A percentile compares a stretch with the other conserved stretches of the same genome.
Evolutionary conservation across 257 asterid species (phyloP).

Genomic region (Lavandula angustifolia): DNA sequence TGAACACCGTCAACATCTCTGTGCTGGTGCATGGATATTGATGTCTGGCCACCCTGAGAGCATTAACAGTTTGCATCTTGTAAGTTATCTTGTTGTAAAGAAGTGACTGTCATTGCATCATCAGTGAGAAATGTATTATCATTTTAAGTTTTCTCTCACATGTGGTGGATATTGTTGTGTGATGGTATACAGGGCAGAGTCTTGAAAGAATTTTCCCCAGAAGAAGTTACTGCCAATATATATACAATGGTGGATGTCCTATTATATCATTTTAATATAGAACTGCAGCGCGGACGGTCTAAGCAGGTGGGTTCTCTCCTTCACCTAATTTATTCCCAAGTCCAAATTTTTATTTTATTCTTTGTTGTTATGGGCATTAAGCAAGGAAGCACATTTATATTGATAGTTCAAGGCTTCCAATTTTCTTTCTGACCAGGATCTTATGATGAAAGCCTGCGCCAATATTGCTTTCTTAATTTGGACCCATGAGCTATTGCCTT

Average conservation of each 20-base stretch:
- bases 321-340: constrained; percentile 24
- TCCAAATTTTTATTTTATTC: constrained; percentile 1
- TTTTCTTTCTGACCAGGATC: constrained; percentile 64
- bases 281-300: constrained; percentile 89
- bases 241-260: constrained; percentile 95
- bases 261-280: constrained; percentile 81
- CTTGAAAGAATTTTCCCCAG: constrained; percentile 93
- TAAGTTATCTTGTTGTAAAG: constrained; percentile 43
- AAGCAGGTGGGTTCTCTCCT: constrained; percentile 65
- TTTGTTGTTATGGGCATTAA: constrained; percentile 16
- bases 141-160: constrained; percentile 1
- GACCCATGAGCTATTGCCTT: constrained; percentile 91
- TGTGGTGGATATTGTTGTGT: constrained; percentile 1
- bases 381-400: not conserved
- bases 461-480: constrained; percentile 85
- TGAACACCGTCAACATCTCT: constrained; percentile 84
- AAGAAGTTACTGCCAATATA: constrained; percentile 92
- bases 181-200: constrained; percentile 72
- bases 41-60: constrained; percentile 93
- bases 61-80: constrained; percentile 85
- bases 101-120: constrained; percentile 18
- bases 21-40: constrained; percentile 97
- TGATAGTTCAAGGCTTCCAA: constrained; percentile 17
- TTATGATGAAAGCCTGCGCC: constrained; percentile 78
- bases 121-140: constrained; percentile 17